Percentiles rank a stretch among this genome's conserved stretches.
Conservation (phyloP, 2,329 filamentous ascomycete species). For the Ophiostoma perfectum region DNA sequence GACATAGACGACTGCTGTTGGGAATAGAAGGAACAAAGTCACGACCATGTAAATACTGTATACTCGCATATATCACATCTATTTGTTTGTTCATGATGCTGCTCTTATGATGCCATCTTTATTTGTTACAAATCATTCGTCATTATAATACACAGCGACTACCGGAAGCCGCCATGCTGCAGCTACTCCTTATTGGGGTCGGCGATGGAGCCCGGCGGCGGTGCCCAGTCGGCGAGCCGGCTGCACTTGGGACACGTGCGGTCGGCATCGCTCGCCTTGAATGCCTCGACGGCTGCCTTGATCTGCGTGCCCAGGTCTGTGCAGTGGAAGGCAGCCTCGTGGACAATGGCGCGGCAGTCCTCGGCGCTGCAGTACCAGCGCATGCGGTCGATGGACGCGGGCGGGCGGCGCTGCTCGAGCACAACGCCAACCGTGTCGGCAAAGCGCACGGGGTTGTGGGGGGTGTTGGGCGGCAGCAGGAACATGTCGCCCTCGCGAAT, state of each 20-base stretch:
- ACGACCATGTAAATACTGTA: slow-evolving; percentile 5
- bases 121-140: neutral
- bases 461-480: slow-evolving; percentile 85
- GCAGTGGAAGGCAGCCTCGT: slow-evolving; percentile 83
- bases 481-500: slow-evolving; percentile 94
- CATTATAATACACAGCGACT: neutral
- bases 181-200: slow-evolving; percentile 50
- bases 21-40: no score
- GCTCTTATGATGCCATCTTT: neutral
- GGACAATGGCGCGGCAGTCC: slow-evolving; percentile 63
- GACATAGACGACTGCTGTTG: slow-evolving; percentile 43
- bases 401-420: slow-evolving; percentile 75
- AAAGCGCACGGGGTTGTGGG: slow-evolving; percentile 91
- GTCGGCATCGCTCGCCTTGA: slow-evolving; percentile 60
- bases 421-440: slow-evolving; percentile 91
- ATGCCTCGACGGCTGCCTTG: slow-evolving; percentile 80
- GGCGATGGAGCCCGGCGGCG: slow-evolving; percentile 52
- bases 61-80: slow-evolving; percentile 6
- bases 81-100: neutral
- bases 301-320: slow-evolving; percentile 91
- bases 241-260: slow-evolving; percentile 77
- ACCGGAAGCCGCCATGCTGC: neutral
- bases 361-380: slow-evolving; percentile 66
- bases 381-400: slow-evolving; percentile 67
- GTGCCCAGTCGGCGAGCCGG: slow-evolving; percentile 53